Evolutionary conservation across 108 stramenopile species (phyloP), one percentile per base, ranked within the genome.

Genomic region (Nitzschia sp.): DNA sequence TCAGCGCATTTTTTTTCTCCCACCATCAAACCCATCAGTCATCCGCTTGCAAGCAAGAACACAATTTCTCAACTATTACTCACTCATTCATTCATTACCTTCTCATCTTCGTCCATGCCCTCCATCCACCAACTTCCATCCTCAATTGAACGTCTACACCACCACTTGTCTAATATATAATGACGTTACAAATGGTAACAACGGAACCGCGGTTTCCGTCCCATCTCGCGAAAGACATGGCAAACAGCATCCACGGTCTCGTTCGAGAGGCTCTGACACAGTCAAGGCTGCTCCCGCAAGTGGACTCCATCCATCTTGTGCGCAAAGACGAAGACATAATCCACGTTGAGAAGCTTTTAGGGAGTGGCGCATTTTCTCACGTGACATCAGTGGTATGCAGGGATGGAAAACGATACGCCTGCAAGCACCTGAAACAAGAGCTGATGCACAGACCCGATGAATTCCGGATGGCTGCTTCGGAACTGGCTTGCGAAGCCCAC

Each of bases 401-500:
- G 13, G 66, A 68, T 72, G 73, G 73, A 1, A 66, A 64, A 52
- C 35, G 65, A 3, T 73, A 72, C 33, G 80, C 80, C 27, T 75
- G 64, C 28, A 86, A 90, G 48, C 84, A 76, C 29, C 75, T 90
- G 45, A 79, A 80, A 58, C 55, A 72, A 9, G 54, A 75, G 32
- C 53, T 83, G 6, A 73, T 72, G 45, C 9, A 48, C 19, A 59
- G 77, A 13, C 82, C 81, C 1, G 69, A 87, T 53, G 75, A 75
- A 36, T 92, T 84, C 53, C 74, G 77, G 26, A 41, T 86, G 13
- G 88, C 86, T 1, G 85, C 86, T 26, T 31, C 67, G 27, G 91
- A 92, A 57, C 67, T 92, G 29, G 91, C 85, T 8, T 50, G 79
- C 21, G 91, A 92, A 73, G 91, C 84, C 2, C 82, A 89, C 73